Conservation (phyloP, 805 yeast genomes). For the Wickerhamiella azymoides region DNA sequence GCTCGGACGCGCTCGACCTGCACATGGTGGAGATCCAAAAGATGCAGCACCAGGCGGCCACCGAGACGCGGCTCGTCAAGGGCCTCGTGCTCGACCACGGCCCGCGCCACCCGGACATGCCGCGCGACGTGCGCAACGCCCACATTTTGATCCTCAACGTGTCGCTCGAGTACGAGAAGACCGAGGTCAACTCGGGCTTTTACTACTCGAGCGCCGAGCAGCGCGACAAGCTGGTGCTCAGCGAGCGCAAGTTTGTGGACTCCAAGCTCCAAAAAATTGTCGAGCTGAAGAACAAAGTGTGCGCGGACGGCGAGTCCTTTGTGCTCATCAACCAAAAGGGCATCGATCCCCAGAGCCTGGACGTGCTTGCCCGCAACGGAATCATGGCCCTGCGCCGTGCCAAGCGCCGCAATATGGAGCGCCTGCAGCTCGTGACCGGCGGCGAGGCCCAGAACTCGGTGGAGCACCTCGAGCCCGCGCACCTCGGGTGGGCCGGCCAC, state of each 20-base stretch:
- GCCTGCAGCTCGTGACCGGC: slow-evolving; percentile 89
- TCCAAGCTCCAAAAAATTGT: slow-evolving; percentile 82
- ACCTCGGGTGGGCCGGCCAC: slow-evolving; percentile 78
- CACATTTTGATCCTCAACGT: slow-evolving; percentile 79
- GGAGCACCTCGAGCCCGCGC: slow-evolving; percentile 69
- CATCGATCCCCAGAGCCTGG: slow-evolving; percentile 95
- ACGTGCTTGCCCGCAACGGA: slow-evolving; percentile 81
- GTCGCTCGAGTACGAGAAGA: slow-evolving; percentile 90
- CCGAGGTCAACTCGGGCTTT: slow-evolving; percentile 93
- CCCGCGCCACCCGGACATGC: slow-evolving; percentile 99
- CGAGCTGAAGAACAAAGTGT: slow-evolving; percentile 84
- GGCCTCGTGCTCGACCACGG: slow-evolving; percentile 97
- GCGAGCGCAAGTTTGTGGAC: slow-evolving; percentile 89
- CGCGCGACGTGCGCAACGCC: slow-evolving; percentile 72
- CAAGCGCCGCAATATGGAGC: slow-evolving; percentile 97
- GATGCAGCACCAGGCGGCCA: slow-evolving; percentile 85
- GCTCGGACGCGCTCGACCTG: slow-evolving; percentile 50
- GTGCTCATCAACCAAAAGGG: slow-evolving; percentile 97
- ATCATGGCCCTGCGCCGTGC: slow-evolving; percentile 95
- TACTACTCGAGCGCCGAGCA: slow-evolving; percentile 92
- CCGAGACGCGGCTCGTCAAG: slow-evolving; percentile 66
- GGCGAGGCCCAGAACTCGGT: slow-evolving; percentile 97
- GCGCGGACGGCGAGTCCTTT: slow-evolving; percentile 65
- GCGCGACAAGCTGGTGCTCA: slow-evolving; percentile 83
- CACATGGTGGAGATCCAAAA: slow-evolving; percentile 98